Conservation (phyloP, 179 eudicot genomes). For the Actinidia chinensis region DNA sequence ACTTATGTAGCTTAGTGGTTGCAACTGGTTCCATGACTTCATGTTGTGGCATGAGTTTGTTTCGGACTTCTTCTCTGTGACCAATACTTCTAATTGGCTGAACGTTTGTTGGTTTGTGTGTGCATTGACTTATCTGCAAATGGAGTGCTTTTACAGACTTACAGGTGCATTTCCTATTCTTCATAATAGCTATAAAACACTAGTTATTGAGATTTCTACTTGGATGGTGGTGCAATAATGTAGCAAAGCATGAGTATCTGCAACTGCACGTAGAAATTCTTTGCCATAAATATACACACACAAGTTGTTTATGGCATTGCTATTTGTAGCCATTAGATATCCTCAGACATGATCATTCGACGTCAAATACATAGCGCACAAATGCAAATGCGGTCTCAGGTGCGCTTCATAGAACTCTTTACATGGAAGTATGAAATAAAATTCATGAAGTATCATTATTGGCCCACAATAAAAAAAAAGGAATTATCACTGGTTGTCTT, state of each 20-base stretch:
- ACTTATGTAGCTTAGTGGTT: not conserved
- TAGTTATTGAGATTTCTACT: conserved; percentile 8
- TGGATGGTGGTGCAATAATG: conserved; percentile 6
- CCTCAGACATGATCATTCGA: too few relatives aligned
- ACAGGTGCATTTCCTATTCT: conserved; percentile 6
- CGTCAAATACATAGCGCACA: too few relatives aligned
- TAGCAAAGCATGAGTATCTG: not conserved
- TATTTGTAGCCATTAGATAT: too few relatives aligned
- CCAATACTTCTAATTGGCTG: not conserved
- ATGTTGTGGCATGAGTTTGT: not conserved
- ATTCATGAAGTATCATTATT: too few relatives aligned
- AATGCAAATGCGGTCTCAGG: not conserved
- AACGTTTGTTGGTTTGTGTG: not conserved
- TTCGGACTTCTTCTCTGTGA: not conserved
- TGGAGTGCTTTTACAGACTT: not conserved
- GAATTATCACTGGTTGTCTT: too few relatives aligned
- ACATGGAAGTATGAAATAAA: too few relatives aligned
- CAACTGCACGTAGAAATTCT: not conserved
- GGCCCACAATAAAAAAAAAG: too few relatives aligned
- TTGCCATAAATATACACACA: not conserved
- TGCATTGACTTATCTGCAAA: not conserved
- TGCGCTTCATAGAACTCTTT: too few relatives aligned
- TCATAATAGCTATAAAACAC: not conserved
- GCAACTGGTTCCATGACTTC: not conserved
- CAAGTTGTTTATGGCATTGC: not conserved